Evolutionary conservation across 495 filamentous ascomycete genomes (phyloP).

Genomic region (Penicillium manginii): DNA sequence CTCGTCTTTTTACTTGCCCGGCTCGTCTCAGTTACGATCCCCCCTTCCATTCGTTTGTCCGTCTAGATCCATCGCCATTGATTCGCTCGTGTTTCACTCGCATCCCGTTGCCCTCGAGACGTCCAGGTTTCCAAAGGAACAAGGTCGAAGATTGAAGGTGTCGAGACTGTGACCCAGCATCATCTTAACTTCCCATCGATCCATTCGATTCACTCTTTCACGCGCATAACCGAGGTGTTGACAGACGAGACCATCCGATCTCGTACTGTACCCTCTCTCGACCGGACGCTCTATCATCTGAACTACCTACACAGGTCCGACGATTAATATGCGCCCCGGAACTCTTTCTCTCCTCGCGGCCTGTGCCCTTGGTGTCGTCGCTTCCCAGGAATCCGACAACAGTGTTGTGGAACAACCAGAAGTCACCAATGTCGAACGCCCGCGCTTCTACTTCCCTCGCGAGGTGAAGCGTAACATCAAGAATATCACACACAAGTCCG

Average conservation of each 20-base stretch:
- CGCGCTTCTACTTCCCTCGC: constrained; percentile 52
- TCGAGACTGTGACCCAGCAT: constrained; percentile 26
- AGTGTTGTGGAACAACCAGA: constrained; percentile 39
- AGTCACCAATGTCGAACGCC: constrained; percentile 38
- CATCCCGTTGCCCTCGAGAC: constrained; percentile 36
- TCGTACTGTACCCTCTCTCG: constrained; percentile 27
- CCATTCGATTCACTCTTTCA: neutral
- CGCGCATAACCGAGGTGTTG: constrained; percentile 21
- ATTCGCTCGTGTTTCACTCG: constrained; percentile 29
- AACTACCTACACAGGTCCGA: constrained; percentile 8
- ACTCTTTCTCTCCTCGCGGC: constrained; percentile 35
- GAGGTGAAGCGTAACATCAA: constrained; percentile 48
- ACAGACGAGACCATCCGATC: constrained; percentile 26
- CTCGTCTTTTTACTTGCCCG: constrained; percentile 15
- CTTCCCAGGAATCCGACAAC: constrained; percentile 37
- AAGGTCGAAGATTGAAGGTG: constrained; percentile 8
- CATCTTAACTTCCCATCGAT: neutral
- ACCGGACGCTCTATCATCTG: constrained; percentile 12
- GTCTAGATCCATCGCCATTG: constrained; percentile 13
- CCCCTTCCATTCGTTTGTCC: constrained; percentile 46
- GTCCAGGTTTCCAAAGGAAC: constrained; percentile 10
- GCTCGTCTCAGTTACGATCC: constrained; percentile 33
- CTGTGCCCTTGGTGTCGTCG: constrained; percentile 40
- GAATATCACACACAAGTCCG: constrained; percentile 23
- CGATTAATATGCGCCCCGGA: constrained; percentile 36